Conservation (phyloP, 176 grass and related monocot genomes). For the Juncus inflexus region DNA sequence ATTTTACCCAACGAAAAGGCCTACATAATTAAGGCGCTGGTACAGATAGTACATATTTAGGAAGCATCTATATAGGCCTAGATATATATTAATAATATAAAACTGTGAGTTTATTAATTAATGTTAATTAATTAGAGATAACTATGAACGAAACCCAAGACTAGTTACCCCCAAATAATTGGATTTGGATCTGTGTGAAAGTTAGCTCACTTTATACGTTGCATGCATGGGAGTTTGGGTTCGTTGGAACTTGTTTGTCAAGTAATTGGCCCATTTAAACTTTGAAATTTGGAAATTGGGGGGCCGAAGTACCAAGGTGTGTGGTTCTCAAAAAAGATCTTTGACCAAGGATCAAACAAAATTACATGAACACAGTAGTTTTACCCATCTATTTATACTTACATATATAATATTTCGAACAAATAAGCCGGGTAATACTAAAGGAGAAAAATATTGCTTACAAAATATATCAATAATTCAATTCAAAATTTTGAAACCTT, state of each 20-base stretch:
- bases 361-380: too few relatives aligned
- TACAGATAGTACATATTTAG: not conserved
- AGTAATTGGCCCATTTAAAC: slow-evolving; percentile 24
- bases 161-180: slow-evolving; percentile 2
- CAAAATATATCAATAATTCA: too few relatives aligned
- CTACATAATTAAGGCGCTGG: not conserved
- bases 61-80: not conserved
- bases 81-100: not conserved
- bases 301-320: slow-evolving; percentile 3
- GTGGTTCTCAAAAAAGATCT: slow-evolving; percentile 1
- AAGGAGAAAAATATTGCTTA: too few relatives aligned
- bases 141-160: not conserved
- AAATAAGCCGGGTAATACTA: too few relatives aligned
- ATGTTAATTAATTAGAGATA: not conserved
- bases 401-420: too few relatives aligned
- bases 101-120: too few relatives aligned
- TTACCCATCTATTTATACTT: too few relatives aligned
- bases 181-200: not conserved
- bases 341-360: slow-evolving; percentile 17
- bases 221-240: not conserved
- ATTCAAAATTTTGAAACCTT: too few relatives aligned
- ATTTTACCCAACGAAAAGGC: not conserved
- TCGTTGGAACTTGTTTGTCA: slow-evolving; percentile 11
- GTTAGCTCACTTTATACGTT: not conserved
- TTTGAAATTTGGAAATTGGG: slow-evolving; percentile 2